Base-by-base conservation (phyloP, 257 asterid species). In the Solanum appendiculatum region DNA sequence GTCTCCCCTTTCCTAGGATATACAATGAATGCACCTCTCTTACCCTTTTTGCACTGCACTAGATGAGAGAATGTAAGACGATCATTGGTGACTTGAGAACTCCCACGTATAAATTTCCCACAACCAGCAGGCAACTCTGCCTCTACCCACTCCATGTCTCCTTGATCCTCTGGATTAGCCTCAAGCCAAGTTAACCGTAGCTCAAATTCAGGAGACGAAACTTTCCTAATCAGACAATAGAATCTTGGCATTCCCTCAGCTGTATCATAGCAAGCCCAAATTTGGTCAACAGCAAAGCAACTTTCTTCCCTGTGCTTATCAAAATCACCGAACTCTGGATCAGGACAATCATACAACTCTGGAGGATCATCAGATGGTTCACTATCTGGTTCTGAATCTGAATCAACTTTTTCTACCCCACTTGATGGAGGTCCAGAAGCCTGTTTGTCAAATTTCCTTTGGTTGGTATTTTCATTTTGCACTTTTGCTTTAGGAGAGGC, bases 161-260 rank as follows among this genome's bases (percentile, higher is more conserved):
- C 86, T 23, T 86, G 86, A 82, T 89, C 90, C 40, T 86, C 91
- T 58, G 98, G 94, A 85, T 86, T 88, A 83, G 93, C 91, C 93
- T 94, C 98, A 74, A 96, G 93, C 99, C 99, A 96, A 68, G 86
- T 89, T 84, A 92, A 82, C 83, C 82, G 89, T 82, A 96, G 51
- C 86, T 87, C 87, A 89, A 93, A 96, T 87, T 93, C 92, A 42
- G 91, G 85, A 39, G 86, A 54, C 51, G 18, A 18, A 18, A 93
- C 92, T 85, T 86, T 91, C 86, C 56, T 92, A 87, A 96, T 92
- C 90, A 87, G 93, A 33, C 98, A 97, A 60, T 94, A 92, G 87
- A 85, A 96, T 89, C 99, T 94, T 31, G 99, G 99, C 99, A 96
- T 92, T 84, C 94, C 91, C 86, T 94, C 96, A n/a, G 44, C 80